Conservation (phyloP, 2,329 filamentous ascomycete species). For the Diaporthe batatas region DNA sequence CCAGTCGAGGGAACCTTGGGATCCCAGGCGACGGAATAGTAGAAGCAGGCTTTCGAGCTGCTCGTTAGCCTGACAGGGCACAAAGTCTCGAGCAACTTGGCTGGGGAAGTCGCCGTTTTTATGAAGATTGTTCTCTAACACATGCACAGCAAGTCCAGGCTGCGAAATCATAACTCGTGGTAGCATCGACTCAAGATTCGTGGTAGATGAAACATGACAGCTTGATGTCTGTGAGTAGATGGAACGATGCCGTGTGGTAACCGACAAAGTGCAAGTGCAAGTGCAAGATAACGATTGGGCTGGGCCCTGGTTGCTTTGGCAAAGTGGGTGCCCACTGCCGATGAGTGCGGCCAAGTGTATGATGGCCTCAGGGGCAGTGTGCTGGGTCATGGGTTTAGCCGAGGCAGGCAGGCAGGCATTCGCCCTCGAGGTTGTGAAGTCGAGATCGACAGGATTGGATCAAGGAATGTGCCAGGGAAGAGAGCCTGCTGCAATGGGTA, state of each 20-base stretch:
- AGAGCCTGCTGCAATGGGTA: not conserved
- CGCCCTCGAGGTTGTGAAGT: not conserved
- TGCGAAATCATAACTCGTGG: not conserved
- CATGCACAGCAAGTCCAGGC: not conserved
- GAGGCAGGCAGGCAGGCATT: not conserved
- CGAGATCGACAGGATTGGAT: not conserved
- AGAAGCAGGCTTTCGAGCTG: not conserved
- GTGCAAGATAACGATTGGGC: not conserved
- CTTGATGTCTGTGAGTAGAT: not conserved
- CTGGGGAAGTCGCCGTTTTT: not conserved
- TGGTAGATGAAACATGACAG: conserved; percentile 21
- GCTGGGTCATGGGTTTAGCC: not conserved
- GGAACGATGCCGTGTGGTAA: not conserved
- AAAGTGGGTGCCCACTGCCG: not conserved
- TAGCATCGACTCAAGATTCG: not conserved
- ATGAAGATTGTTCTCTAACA: not conserved
- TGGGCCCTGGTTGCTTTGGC: not conserved
- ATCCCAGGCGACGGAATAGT: not conserved
- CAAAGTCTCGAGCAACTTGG: not conserved
- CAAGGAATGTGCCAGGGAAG: not conserved
- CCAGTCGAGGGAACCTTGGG: not conserved
- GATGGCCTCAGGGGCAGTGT: conserved; percentile 4
- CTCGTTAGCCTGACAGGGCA: not conserved
- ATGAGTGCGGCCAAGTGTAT: conserved; percentile 17
- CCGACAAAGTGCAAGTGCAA: too few species aligned